Conservation (phyloP, 768 basidiomycete species). For the Trametes villosa region DNA sequence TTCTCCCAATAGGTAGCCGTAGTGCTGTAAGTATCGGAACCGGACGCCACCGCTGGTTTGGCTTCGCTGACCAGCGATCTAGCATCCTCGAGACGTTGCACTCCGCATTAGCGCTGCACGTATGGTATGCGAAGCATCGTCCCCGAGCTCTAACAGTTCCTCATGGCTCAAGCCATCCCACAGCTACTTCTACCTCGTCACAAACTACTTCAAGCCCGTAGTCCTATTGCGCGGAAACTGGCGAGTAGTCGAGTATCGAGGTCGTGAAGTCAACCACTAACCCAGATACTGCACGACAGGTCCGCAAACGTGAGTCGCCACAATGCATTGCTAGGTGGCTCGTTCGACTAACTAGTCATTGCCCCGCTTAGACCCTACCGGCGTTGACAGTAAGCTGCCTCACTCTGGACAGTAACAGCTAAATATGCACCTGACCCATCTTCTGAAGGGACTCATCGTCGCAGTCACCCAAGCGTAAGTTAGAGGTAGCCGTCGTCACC, state of each 20-base stretch:
- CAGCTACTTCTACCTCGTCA: not conserved
- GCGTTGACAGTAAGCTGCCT: not conserved
- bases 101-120: not conserved
- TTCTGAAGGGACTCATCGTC: not conserved
- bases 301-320: not conserved
- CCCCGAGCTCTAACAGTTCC: not conserved
- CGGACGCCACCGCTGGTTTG: not conserved
- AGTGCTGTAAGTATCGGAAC: not conserved
- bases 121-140: not conserved
- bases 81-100: not conserved
- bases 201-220: not conserved
- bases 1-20: not conserved
- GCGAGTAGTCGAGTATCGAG: not conserved
- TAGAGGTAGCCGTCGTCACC: too few relatives aligned
- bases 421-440: not conserved
- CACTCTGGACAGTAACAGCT: not conserved
- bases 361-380: not conserved
- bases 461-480: not conserved
- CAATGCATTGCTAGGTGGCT: not conserved
- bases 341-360: not conserved
- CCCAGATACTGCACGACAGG: not conserved
- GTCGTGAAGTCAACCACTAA: not conserved
- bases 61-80: too few relatives aligned
- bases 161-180: not conserved
- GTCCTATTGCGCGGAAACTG: not conserved